Evolutionary conservation across 2,329 filamentous ascomycete genomes (phyloP).

Genomic region (Metarhizium album): DNA sequence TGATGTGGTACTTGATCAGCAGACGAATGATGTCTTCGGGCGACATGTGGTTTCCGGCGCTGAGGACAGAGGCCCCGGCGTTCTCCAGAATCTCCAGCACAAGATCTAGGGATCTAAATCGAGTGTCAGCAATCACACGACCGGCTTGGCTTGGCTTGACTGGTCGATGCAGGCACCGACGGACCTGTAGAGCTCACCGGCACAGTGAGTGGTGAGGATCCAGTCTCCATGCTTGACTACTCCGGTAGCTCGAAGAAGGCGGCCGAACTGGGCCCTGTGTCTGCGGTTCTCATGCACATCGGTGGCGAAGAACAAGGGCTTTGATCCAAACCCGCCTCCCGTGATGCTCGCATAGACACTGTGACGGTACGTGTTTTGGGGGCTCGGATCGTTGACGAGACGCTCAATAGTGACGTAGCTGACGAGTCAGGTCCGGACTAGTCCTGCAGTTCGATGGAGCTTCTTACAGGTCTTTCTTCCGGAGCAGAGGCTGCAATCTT

Average conservation of each 20-base stretch:
- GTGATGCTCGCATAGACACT: slow-evolving; percentile 29
- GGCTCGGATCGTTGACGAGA: slow-evolving; percentile 22
- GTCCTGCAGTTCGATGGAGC: not conserved
- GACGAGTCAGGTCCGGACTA: not conserved
- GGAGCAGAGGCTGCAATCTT: not conserved
- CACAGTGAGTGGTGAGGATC: slow-evolving; percentile 26
- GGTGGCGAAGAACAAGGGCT: slow-evolving; percentile 27
- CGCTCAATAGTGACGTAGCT: slow-evolving; percentile 25
- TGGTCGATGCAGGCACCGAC: slow-evolving; percentile 9
- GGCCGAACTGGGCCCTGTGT: slow-evolving; percentile 25
- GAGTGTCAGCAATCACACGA: not conserved
- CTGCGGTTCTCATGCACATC: slow-evolving; percentile 29
- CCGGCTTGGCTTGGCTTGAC: not conserved
- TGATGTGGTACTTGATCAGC: slow-evolving; percentile 22
- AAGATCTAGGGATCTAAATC: slow-evolving; percentile 26
- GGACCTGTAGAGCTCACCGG: slow-evolving; percentile 28
- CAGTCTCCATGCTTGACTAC: slow-evolving; percentile 26
- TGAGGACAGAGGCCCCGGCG: slow-evolving; percentile 28
- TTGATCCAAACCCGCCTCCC: slow-evolving; percentile 25
- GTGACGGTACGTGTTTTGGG: slow-evolving; percentile 25
- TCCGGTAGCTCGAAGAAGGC: slow-evolving; percentile 18
- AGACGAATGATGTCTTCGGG: slow-evolving; percentile 15
- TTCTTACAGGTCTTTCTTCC: slow-evolving; percentile 3
- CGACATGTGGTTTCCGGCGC: slow-evolving; percentile 21
- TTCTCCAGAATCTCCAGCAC: slow-evolving; percentile 28